Evolutionary conservation across 1,284 basidiomycete species (phyloP), one percentile per base, ranked within the genome.

Genomic region (Farysia itapuensis): DNA sequence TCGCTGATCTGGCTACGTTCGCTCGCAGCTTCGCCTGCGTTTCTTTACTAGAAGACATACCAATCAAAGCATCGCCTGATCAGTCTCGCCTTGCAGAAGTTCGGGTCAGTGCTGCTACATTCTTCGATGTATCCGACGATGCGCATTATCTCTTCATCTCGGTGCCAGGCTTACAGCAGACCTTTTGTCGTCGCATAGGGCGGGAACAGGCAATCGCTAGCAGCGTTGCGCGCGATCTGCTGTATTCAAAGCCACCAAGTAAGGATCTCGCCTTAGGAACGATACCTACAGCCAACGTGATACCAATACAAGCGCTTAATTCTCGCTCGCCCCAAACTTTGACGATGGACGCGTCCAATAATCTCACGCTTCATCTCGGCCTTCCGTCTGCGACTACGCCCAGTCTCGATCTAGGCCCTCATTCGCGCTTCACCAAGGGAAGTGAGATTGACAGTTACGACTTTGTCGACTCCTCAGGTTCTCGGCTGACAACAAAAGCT

Each of bases 11-110:
- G 32, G 59, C 56, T 24, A 43, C 44, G 26, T 65, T 72, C 25
- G 65, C 63, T 2, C 63, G 61, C 20, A 61, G 60, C 32, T 66
- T 64, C 31, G 69, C 66, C 2, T 50, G 46, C 23, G 54, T 53
- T 4, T 54, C 60, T 19, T 60, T 71, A 11, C 40, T 69, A 13
- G 69, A 69, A 14, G 57, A 69, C 40, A 61, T 71, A 42, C 34
- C 44, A 19, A 35, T 60, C 21, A 26, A 47, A 7, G 29, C 19
- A 8, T 14, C 43, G 0, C 16, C 15, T 19, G 19, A 26, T 4
- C 4, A 23, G 5, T 12, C 18, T 5, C 32, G 38, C 18, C 14
- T 35, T 20, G 22, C 29, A 9, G 21, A 14, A 3, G 22, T 61
- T 13, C 35, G n/a, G 5, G 46, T 46, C 13, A 22, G 26, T 33